phyloP scores from a whole-genome alignment of 768 basidiomycete species.

The Mycena metata region DNA sequence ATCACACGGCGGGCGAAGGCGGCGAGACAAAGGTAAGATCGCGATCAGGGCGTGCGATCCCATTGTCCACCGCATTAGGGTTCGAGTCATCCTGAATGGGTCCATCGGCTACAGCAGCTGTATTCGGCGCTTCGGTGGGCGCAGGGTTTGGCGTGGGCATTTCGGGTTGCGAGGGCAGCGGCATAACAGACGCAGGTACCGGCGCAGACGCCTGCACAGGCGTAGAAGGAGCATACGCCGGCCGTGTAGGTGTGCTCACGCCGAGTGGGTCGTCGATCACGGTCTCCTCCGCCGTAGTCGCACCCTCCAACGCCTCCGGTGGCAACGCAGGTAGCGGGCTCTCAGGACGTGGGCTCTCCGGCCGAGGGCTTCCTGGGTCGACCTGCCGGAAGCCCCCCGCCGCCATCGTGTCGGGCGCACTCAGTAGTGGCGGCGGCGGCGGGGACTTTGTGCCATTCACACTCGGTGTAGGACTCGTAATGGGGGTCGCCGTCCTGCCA shows the following conservation, averaged over 20 bases:
- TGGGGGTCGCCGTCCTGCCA: slow-evolving; percentile 18
- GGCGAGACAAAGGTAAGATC: slow-evolving; percentile 7
- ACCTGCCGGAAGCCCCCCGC: slow-evolving; percentile 27
- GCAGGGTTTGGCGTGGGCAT: slow-evolving; percentile 1
- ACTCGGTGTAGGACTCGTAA: slow-evolving; percentile 28
- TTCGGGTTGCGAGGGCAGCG: neutral
- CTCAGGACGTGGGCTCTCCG: slow-evolving; percentile 33
- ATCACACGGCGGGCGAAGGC: slow-evolving; percentile 21
- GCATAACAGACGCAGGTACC: neutral
- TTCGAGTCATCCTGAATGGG: slow-evolving; percentile 25
- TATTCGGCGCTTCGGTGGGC: slow-evolving; percentile 3
- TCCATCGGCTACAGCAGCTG: neutral
- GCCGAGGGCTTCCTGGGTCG: slow-evolving; percentile 32
- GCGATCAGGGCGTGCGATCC: slow-evolving; percentile 31
- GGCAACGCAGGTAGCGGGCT: slow-evolving; percentile 40
- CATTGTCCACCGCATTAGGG: slow-evolving; percentile 36
- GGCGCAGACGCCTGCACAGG: slow-evolving; percentile 10
- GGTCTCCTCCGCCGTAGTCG: slow-evolving; percentile 18
- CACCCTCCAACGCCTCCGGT: slow-evolving; percentile 27
- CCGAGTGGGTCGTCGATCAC: slow-evolving; percentile 35
- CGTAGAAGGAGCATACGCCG: slow-evolving; percentile 15
- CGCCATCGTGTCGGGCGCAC: slow-evolving; percentile 9
- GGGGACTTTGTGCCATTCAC: slow-evolving; percentile 31
- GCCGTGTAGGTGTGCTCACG: slow-evolving; percentile 28
- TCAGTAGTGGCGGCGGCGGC: slow-evolving; percentile 30